Base-by-base conservation (phyloP, 257 asterid genomes). In the Echites panduratus region DNA sequence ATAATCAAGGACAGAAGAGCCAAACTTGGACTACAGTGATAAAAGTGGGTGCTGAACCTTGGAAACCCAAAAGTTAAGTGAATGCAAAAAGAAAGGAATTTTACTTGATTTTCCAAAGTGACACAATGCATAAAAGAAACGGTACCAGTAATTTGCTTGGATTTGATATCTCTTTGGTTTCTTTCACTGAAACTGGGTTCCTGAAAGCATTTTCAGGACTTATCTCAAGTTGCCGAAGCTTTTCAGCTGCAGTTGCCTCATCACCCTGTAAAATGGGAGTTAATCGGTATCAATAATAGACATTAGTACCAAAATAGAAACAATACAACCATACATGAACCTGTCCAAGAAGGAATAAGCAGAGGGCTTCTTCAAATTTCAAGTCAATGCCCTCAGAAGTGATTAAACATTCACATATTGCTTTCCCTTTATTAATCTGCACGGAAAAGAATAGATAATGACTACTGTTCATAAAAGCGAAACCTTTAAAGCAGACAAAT, bases 341-440 rank as follows among this genome's bases (percentile, higher is more conserved):
- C 96, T 90, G 98, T 78, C 96, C 96, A 74, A 95, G 96, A 81
- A 95, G 98, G 85, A 84, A 90, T 74, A 91, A 87, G 82, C 97
- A 95, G 75, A 92, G 87, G 75, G 92, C 82, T 88, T 95, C 99
- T 86, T 95, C 99, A 73, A 95, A 87, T 84, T 95, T 95, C 75
- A 95, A 76, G 81, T 95, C 97, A 76, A 84, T 78, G 72, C 97
- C 99, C 76, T 95, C 99, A 44, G 99, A 89, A 67, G 95, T 86
- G 74, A 87, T 85, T 71, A 95, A 76, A 81, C 98, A 86, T 86
- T 92, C 99, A 14, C 91, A 88, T 62, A 95, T 90, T 76, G 81
- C 70, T 77, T 87, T 92, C 47, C 93, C 96, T 77, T 88, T 89
- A 84, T 82, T 82, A 80, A 95, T 90, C 99, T 95, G 73, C 72